Percentiles rank a stretch among this genome's conserved stretches.
Conservation (phyloP, 176 grass and related monocot genomes). For the Oropetium thomaeum region DNA sequence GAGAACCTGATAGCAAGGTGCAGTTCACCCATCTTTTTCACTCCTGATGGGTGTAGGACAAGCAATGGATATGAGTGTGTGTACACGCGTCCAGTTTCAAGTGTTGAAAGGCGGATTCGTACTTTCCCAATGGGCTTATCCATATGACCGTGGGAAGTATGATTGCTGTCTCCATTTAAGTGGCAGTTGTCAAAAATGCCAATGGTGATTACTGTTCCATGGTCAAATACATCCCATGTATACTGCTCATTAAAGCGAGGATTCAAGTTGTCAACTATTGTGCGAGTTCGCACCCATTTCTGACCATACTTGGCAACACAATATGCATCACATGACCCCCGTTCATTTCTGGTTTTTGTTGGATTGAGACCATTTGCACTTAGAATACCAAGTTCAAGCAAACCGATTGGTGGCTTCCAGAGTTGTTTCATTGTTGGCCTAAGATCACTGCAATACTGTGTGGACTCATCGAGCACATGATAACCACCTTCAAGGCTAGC, state of each 20-base stretch:
- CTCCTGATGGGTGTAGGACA: constrained; percentile 74
- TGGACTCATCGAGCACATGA: constrained; percentile 91
- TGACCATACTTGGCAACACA: constrained; percentile 95
- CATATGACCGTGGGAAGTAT: constrained; percentile 28
- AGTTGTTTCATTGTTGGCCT: constrained; percentile 88
- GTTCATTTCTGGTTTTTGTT: constrained; percentile 53
- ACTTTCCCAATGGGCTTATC: constrained; percentile 82
- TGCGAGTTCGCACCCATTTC: constrained; percentile 95
- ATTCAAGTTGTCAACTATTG: constrained; percentile 55
- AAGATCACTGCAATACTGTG: constrained; percentile 84
- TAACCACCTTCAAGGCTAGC: constrained; percentile 87
- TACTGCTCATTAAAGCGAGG: constrained; percentile 95
- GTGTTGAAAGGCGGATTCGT: constrained; percentile 80
- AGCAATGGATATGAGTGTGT: constrained; percentile 80
- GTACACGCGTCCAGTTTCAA: constrained; percentile 72
- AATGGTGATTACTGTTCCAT: constrained; percentile 83
- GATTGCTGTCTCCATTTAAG: constrained; percentile 31
- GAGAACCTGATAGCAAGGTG: constrained; percentile 59
- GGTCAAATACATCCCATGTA: constrained; percentile 87
- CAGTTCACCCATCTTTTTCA: constrained; percentile 87
- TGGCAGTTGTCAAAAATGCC: constrained; percentile 87
- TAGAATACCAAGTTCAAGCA: constrained; percentile 90
- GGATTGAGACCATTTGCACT: constrained; percentile 63
- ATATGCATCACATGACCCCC: constrained; percentile 79
- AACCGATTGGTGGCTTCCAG: constrained; percentile 80